These are phyloP conservation scores for Escovopsis weberi DNA, from an alignment of 2,329 filamentous ascomycete genomes.

Conservation along the genomic window DNA sequence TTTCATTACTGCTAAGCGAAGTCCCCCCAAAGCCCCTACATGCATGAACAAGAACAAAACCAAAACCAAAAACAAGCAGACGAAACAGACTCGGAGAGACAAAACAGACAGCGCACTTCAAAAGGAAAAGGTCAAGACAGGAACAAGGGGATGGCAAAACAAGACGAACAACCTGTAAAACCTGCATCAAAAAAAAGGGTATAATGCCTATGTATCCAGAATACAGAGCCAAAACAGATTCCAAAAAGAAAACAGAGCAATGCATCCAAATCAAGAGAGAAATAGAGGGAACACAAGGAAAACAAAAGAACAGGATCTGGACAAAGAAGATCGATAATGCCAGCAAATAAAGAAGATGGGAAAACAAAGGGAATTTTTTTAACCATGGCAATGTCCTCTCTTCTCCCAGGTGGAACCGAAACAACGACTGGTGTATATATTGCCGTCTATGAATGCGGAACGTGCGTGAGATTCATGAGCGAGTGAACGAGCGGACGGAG, in stretches of 20 bases:
- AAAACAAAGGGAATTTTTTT: no score
- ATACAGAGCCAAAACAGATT: constrained; percentile 1
- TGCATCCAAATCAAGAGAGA: background rate
- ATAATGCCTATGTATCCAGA: constrained; percentile 6
- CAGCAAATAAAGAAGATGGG: no score
- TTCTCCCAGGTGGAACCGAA: no score
- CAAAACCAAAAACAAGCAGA: no score
- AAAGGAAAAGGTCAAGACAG: background rate
- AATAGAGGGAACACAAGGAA: no score
- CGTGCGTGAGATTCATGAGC: no score
- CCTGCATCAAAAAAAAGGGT: constrained; percentile 5
- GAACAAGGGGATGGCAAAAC: background rate
- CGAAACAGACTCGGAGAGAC: background rate
- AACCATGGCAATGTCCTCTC: no score
- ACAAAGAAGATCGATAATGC: no score
- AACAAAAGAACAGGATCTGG: no score
- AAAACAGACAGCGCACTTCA: background rate
- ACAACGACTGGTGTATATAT: no score
- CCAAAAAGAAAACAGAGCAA: background rate
- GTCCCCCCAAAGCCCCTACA: background rate
- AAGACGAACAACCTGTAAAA: background rate
- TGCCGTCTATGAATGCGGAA: no score
- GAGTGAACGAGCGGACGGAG: no score
- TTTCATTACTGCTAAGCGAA: background rate
- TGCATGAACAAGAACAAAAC: background rate